Conservation (phyloP, 768 basidiomycete species). For the Suillus weaverae region DNA sequence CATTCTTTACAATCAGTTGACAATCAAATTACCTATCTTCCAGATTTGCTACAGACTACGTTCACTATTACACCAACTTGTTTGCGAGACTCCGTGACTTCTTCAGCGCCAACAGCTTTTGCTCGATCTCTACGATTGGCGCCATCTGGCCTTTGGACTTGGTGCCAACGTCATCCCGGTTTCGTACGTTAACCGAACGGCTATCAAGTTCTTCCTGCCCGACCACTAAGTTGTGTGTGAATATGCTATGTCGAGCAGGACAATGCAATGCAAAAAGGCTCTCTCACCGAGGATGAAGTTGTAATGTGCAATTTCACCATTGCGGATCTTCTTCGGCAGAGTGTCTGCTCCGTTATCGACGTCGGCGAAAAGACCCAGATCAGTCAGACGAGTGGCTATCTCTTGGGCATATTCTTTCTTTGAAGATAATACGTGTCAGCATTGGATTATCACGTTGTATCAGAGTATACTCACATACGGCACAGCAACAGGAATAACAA, state of each 20-base stretch:
- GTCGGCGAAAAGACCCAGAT: slow-evolving; percentile 81
- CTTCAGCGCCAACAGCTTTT: slow-evolving; percentile 76
- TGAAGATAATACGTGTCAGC: slow-evolving; percentile 14
- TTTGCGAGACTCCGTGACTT: slow-evolving; percentile 51
- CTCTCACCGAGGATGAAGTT: slow-evolving; percentile 92
- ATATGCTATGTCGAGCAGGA: not conserved
- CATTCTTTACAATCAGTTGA: not conserved
- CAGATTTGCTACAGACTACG: not conserved
- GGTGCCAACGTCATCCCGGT: slow-evolving; percentile 88
- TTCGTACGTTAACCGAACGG: slow-evolving; percentile 91
- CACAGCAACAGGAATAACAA: slow-evolving; percentile 90
- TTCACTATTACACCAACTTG: slow-evolving; percentile 37
- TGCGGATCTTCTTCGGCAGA: slow-evolving; percentile 94
- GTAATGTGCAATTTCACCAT: slow-evolving; percentile 96
- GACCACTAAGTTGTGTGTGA: slow-evolving; percentile 60
- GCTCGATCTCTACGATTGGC: slow-evolving; percentile 66
- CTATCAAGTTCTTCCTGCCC: slow-evolving; percentile 89
- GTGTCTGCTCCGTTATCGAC: slow-evolving; percentile 93
- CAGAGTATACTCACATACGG: slow-evolving; percentile 66
- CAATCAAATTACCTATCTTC: not conserved
- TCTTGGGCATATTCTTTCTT: slow-evolving; percentile 91
- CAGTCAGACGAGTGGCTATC: slow-evolving; percentile 65
- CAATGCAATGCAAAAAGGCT: not conserved
- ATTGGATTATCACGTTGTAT: not conserved
- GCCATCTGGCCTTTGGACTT: slow-evolving; percentile 80